These are phyloP conservation scores for Globisporangium splendens DNA, from an alignment of 352 stramenopile genomes.

Conservation along the genomic window DNA sequence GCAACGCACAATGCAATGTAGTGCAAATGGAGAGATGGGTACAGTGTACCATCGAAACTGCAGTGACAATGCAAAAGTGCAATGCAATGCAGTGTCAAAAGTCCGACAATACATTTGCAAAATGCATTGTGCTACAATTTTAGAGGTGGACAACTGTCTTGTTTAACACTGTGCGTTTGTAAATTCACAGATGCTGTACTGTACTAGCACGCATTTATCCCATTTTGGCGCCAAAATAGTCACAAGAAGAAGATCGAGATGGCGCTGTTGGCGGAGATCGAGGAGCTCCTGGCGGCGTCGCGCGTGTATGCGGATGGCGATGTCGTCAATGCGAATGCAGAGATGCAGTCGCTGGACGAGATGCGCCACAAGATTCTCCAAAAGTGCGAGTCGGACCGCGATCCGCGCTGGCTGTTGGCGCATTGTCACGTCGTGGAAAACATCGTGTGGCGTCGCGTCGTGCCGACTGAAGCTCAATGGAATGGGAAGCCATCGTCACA, in stretches of 20 bases:
- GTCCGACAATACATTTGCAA: no score
- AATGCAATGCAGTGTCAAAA: no score
- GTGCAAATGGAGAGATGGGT: no score
- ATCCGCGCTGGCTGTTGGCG: constrained; percentile 11
- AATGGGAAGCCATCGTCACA: background rate
- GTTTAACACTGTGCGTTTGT: no score
- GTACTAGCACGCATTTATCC: no score
- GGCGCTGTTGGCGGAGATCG: background rate
- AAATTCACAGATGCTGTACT: no score
- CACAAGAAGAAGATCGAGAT: background rate
- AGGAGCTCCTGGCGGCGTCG: background rate
- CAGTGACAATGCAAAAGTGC: background rate
- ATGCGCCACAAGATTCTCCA: constrained; percentile 2
- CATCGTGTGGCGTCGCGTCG: constrained; percentile 2
- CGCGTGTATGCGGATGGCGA: background rate
- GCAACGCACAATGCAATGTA: no score
- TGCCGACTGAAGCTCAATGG: background rate
- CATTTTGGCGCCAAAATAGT: background rate
- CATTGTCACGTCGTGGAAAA: constrained; percentile 8
- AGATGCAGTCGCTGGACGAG: background rate
- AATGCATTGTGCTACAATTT: background rate
- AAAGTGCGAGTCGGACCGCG: constrained; percentile 1
- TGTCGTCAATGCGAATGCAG: background rate
- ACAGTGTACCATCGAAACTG: background rate
- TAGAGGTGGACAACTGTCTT: no score